Base-by-base conservation (phyloP, 768 basidiomycete genomes). In the Cantharellus anzutake region DNA sequence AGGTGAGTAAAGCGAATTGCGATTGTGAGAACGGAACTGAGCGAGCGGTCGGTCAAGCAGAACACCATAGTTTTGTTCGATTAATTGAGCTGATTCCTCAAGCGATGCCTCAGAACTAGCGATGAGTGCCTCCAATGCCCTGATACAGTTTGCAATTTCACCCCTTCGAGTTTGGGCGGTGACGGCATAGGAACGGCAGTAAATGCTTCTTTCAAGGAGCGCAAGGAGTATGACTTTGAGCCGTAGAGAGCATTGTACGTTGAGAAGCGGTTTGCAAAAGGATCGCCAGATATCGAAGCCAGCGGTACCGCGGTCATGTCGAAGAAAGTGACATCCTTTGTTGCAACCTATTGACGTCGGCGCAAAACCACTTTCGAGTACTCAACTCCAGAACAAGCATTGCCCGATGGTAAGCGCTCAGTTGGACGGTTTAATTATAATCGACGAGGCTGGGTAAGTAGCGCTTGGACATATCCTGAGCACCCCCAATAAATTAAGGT, bases 361-460 rank as follows among this genome's bases (percentile, higher is more conserved):
- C 14, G 52, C 38, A 11, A 7, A 55, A 37, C 35, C 52, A 55
- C 35, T 1, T 11, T 11, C 11, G 11, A 11, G 7, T 14, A 37
- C 11, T 11, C 35, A 55, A 11, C 14, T 11, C 11, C 11, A 55
- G 1, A 48, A 48, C 11, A 48, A 11, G 11, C 11, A 48, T 11
- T 29, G 11, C 44, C 44, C 35, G 14, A 11, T 40, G 41, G 41
- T 42, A 5, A 14, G 56, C 52, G 35, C 41, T 14, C 79, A 80
- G 62, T 81, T 89, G 68, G 86, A 89, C 71, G 86, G 86, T 16
- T 70, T 89, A 58, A 87, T 89, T 64, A 80, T 89, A 60, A 73
- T 89, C 60, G 86, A 89, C 71, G 76, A 74, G 64, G 73, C 78
- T 63, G 83, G 84, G 86, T 86, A 63, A 67, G 82, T 75, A 55